These are phyloP conservation scores for Acidomyces sp. DNA, from an alignment of 495 filamentous ascomycete species.

Conservation along the genomic window DNA sequence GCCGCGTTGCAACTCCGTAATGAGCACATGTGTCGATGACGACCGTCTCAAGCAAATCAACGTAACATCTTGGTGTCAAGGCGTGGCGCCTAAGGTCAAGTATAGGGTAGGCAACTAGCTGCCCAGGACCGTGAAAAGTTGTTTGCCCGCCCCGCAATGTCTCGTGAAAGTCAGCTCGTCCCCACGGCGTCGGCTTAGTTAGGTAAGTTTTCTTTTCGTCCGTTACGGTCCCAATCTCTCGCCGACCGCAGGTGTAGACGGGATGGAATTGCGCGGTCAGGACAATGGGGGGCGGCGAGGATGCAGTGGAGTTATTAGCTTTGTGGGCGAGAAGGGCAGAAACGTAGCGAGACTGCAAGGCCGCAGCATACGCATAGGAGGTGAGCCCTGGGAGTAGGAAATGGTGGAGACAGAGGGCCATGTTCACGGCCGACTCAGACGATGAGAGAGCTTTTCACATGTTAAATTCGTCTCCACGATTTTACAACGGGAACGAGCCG, in stretches of 20 bases:
- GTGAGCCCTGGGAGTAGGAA: constrained; percentile 52
- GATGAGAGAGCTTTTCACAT: too few species aligned
- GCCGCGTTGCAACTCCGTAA: constrained; percentile 45
- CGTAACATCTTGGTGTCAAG: constrained; percentile 49
- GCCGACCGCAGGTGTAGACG: constrained; percentile 81
- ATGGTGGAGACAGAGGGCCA: constrained; percentile 29
- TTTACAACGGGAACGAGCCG: too few species aligned
- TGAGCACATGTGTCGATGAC: constrained; percentile 49
- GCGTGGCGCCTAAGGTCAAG: constrained; percentile 53
- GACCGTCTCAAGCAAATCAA: constrained; percentile 59
- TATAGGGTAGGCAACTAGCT: constrained; percentile 80
- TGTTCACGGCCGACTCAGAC: too few species aligned
- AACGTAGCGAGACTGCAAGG: constrained; percentile 34
- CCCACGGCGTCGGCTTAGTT: constrained; percentile 19
- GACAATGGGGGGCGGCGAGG: constrained; percentile 48
- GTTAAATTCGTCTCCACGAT: too few species aligned
- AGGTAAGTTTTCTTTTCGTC: constrained; percentile 31
- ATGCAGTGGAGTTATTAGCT: constrained; percentile 21
- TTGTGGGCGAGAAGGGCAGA: constrained; percentile 36
- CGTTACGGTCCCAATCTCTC: constrained; percentile 52
- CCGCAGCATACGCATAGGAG: constrained; percentile 29
- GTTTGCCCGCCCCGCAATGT: constrained; percentile 78
- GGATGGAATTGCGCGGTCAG: constrained; percentile 74
- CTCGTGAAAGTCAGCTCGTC: constrained; percentile 48
- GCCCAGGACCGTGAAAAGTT: constrained; percentile 91